phyloP scores from a whole-genome alignment of 441 rosid species.

The Populus hybrid region DNA sequence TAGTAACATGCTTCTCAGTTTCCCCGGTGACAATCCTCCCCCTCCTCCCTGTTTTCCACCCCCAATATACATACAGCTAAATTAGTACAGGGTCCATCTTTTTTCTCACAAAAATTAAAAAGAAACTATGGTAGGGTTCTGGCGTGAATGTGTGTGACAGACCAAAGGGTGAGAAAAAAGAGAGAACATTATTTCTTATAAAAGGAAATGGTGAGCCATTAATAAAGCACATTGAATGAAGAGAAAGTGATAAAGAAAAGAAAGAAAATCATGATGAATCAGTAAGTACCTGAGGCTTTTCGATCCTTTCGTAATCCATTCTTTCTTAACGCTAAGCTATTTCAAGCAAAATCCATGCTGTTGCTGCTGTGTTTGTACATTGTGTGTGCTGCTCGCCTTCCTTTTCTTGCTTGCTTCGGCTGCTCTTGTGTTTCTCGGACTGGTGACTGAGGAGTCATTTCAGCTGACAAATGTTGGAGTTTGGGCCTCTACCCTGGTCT shows the following conservation, averaged over 20 bases:
- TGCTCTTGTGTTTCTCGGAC: neutral
- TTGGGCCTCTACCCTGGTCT: neutral
- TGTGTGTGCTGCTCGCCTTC: neutral
- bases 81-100: neutral
- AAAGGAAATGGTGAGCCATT: neutral
- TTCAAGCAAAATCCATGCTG: neutral
- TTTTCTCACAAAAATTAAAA: neutral
- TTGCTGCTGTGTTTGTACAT: neutral
- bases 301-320: conserved; percentile 80
- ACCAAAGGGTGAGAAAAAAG: neutral
- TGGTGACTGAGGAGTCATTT: neutral
- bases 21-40: conserved; percentile 62
- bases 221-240: conserved; percentile 26
- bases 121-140: neutral
- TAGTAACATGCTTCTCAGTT: conserved; percentile 61
- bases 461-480: neutral
- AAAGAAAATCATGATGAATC: neutral
- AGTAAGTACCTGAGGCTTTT: conserved; percentile 51
- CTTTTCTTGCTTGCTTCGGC: neutral
- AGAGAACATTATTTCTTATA: neutral
- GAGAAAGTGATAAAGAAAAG: conserved; percentile 19
- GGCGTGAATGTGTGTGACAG: conserved; percentile 3
- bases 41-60: conserved; percentile 47
- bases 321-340: neutral
- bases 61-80: conserved; percentile 1